Evolutionary conservation across 805 yeast species (phyloP), one percentile per base, ranked within the genome.

Genomic region (Tetrapisispora namnaoensis): DNA sequence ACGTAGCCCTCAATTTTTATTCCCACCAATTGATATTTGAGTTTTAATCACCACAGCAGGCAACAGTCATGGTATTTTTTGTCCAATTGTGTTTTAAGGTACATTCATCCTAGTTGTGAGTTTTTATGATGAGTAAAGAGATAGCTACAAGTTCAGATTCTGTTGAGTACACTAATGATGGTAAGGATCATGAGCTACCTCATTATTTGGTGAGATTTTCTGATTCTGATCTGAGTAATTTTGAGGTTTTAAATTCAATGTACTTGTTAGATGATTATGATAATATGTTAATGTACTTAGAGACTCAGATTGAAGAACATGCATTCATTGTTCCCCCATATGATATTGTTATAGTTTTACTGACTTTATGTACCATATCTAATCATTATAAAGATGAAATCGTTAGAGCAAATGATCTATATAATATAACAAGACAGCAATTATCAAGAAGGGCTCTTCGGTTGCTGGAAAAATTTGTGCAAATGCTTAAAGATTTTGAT

Each of bases 321-420:
- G 27, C 18, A 9, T 21, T 60, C 6, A 44, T 52, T 2, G 59
- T 64, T 10, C 75, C 76, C 0, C 65, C 69, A 1, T 55, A 62
- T 21, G 64, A 66, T 27, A 59, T 68, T 3, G 41, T 71, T 10
- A 54, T 65, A 27, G 60, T 67, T 1, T 45, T 73, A 10, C 58
- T 73, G 41, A 69, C 76, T 1, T 49, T 72, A 24, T 65, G 65
- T 0, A 67, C 74, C 0, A 51, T 69, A 1, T 63, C 71, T 0
- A 57, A 58, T 1, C 58, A 62, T 37, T 60, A 60, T 39, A 59
- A 60, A 28, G 60, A 52, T n/a, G 56, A 57, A 1, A 50, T 60
- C 5, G 20, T 58, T 3, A 51, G 65, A 17, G 39, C 49, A 10
- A 61, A 54, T 34, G 69, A 67, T 56, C 53, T 63, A 28, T 53